A percentile compares a stretch with the other conserved stretches of the same genome.
Evolutionary conservation across 1,139 yeast genomes (phyloP).

Genomic region (Debaryomyces psychrophilus): DNA sequence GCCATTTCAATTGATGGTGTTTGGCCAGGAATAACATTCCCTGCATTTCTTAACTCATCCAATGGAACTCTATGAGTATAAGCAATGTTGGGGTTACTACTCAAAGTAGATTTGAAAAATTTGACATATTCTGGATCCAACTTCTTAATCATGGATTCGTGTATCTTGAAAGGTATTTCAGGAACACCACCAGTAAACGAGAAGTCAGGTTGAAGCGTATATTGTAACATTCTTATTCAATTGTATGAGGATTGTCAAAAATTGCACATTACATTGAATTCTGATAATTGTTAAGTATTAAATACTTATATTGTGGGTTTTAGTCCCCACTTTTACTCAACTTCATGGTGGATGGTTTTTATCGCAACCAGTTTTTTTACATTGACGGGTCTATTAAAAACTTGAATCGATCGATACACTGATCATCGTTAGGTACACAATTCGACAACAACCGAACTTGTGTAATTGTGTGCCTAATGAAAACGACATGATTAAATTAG

Average conservation of each 20-base stretch:
- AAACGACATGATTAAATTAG: too few species aligned
- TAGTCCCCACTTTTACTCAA: background rate
- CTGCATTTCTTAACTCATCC: constrained; percentile 39
- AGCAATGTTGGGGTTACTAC: constrained; percentile 34
- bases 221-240: background rate
- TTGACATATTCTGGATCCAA: constrained; percentile 38
- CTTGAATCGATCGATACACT: too few species aligned
- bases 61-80: constrained; percentile 48
- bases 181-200: constrained; percentile 27
- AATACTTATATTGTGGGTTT: background rate
- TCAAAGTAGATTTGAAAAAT: constrained; percentile 34
- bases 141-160: constrained; percentile 23
- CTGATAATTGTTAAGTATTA: background rate
- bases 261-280: background rate
- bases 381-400: background rate
- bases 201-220: constrained; percentile 20
- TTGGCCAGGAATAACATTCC: constrained; percentile 52
- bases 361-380: background rate
- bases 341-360: background rate
- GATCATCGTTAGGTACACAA: background rate
- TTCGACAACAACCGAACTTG: background rate
- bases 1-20: constrained; percentile 32
- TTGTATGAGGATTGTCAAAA: background rate
- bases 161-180: constrained; percentile 27
- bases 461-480: too few species aligned